Conservation (phyloP, 768 basidiomycete species). For the Roridomyces roridus region DNA sequence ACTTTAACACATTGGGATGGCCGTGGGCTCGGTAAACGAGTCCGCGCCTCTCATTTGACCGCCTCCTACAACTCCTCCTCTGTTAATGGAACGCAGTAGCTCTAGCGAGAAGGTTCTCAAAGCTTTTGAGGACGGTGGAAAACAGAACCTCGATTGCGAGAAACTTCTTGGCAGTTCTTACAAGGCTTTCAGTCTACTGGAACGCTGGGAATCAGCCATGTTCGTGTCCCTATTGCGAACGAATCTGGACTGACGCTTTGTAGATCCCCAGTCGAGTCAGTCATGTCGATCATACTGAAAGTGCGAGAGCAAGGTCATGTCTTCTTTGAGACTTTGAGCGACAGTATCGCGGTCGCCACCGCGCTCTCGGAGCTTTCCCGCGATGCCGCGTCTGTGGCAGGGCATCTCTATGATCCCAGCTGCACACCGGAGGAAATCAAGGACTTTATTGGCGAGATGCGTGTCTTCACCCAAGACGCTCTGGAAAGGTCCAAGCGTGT, state of each 20-base stretch:
- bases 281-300: conserved; percentile 19
- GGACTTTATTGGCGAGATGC: conserved; percentile 13
- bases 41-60: too few species aligned
- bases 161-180: neutral
- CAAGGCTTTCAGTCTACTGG: conserved; percentile 8
- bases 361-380: conserved; percentile 1
- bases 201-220: conserved; percentile 17
- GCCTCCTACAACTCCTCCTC: neutral
- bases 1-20: too few species aligned
- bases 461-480: neutral
- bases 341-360: conserved; percentile 11
- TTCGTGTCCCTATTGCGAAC: neutral
- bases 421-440: conserved; percentile 2
- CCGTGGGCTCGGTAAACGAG: too few species aligned
- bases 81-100: neutral
- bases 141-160: conserved; percentile 2
- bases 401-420: neutral
- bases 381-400: neutral
- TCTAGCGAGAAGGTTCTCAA: conserved; percentile 8
- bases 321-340: conserved; percentile 20
- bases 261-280: conserved; percentile 20
- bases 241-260: neutral
- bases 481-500: conserved; percentile 5
- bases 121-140: conserved; percentile 9
- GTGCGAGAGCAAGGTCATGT: conserved; percentile 13